Evolutionary conservation across 2,329 filamentous ascomycete species (phyloP), one percentile per base, ranked within the genome.

Genomic region (Diplodia corticola): DNA sequence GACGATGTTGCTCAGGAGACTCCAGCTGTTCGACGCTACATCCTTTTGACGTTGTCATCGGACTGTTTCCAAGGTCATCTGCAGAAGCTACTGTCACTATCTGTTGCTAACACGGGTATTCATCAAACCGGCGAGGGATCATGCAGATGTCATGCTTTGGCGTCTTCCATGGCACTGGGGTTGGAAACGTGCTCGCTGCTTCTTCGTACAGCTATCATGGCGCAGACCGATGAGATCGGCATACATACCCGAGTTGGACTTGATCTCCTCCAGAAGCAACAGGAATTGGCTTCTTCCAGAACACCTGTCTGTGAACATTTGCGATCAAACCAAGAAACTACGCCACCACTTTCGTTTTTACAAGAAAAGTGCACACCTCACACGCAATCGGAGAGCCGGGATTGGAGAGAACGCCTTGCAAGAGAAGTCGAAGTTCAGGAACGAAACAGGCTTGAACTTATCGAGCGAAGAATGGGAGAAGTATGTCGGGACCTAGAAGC

Each of bases 401-500:
- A 86, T 67, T 88, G 86, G 86, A 80, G 80, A 68, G 70, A 77
- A 37, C 78, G 76, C 3, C 71, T 88, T 12, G 75, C 77, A 0
- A 74, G 77, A 7, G 78, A 80, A 13, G 74, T 88, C 6, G 69
- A 77, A 24, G 71, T 69, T 26, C 74, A 78, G 24, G 73, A 67
- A 44, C 75, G 74, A 15, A 75, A 78, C 28, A 81, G 83, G 35
- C 77, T 83, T 7, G 77, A 83, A n/a, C 75, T 74, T 1, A 74
- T 88, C 9, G 73, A 84, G 30, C 76, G 79, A 10, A 79, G 82
- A 22, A 81, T 88, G 17, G 78, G 81, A 17, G 79, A 83, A 37
- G 81, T 85, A 13, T 88, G 85, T 70, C 79, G 80, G 26, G 84
- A 86, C 65, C 76, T 88, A 1, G 86, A 88, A 69, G 75, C 75